Evolutionary conservation across 805 yeast genomes (phyloP), one percentile per base, ranked within the genome.

Genomic region (Candida oleophila): DNA sequence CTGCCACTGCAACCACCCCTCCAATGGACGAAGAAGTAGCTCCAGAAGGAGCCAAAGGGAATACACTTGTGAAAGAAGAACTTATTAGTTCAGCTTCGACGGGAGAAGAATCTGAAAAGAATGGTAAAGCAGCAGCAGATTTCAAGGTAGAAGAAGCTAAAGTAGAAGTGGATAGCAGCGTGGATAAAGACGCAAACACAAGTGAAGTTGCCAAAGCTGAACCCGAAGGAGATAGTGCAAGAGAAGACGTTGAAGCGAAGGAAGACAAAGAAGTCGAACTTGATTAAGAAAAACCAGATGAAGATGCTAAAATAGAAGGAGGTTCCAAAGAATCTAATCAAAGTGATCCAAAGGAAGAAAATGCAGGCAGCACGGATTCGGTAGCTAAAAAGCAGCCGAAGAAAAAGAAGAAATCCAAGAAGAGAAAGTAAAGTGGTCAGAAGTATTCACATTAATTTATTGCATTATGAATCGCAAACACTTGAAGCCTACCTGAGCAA

Each of bases 341-440:
- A 48, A 11, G 8, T 5, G 37, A 7, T 34, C 14, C 7, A 16
- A 15, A 3, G 7, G 18, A 47, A 39, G 30, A 21, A 16, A 14
- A 14, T 5, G 30, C 5, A 25, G 30, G 9, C 30, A 25, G 11
- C 5, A 25, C 5, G 5, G 30, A 5, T n/a, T 18, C 38, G 20
- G 11, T 28, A 41, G 38, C 42, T 18, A 47, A 43, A 32, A 33
- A 40, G 36, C 41, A 38, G 38, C 12, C 41, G n/a, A 38, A 30
- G n/a, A 46, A 19, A 14, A 52, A 45, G 36, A 52, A 53, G 45
- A 53, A 48, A 44, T 48, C 51, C 44, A 53, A 52, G 50, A 52
- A 53, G 37, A 49, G 46, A 19, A 49, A 50, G 38, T 46, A 50
- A 39, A 22, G 30, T 25, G 30, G 30, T 7, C 30, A 7, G 5